Evolutionary conservation across 768 basidiomycete species (phyloP), one percentile per base, ranked within the genome.

Genomic region (Panaeolus cyanescens): DNA sequence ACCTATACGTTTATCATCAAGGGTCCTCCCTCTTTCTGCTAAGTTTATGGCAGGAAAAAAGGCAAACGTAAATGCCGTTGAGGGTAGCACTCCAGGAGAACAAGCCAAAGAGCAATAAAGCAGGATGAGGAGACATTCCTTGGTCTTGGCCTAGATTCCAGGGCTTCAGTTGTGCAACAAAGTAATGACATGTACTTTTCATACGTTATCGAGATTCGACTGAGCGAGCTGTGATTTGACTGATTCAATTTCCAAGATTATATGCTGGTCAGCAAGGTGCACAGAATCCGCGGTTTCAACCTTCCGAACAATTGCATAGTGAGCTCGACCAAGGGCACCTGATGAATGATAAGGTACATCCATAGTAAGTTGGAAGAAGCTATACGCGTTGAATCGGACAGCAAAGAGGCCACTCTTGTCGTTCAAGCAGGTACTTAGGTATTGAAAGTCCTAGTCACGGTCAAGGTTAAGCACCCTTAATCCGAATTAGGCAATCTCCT

Each of bases 301-400:
- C 60, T 84, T 88, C 59, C 86, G 83, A 45, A 95, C 90, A 42
- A 95, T 78, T 25, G 83, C 74, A 74, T 93, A 95, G 64, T 95
- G 91, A 3, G 84, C 79, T 63, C 90, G 83, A 75, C 83, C 90
- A 62, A 88, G 76, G 22, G 93, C 92, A 53, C 92, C 91, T 34
- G 93, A 95, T 8, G 88, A 88, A 53, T 82, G 76, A 72, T 90
- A 93, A 7, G 92, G 88, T 2, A 92, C 84, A 54, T 92, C 84
- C 90, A 92, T 92, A 55, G 63, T 62, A 40, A 19, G 17, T 31
- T n/a, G 13, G 10, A 50, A 28, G 12, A 15, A 20, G 9, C 30
- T 28, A 3, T 17, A 12, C 9, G 25, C 45, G 25, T 25, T 7
- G n/a, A 28, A 25, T 13, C 15, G 22, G 22, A 3, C 25, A 28